phyloP scores from a whole-genome alignment of 768 basidiomycete species.

The Lactarius indigo region DNA sequence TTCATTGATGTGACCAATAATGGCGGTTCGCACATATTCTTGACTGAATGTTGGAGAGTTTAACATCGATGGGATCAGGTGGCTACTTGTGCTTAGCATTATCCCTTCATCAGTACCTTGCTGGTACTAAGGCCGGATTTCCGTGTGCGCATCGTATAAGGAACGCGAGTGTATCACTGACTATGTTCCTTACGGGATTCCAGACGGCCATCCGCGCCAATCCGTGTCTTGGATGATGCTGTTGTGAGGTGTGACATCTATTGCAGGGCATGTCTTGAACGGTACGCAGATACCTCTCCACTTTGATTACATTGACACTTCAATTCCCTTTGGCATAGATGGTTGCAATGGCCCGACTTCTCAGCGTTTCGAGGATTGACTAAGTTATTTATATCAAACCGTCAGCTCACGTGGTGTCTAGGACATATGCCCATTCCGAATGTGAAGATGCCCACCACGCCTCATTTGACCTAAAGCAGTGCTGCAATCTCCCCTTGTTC shows the following conservation, averaged over 20 bases:
- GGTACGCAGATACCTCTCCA: constrained; percentile 28
- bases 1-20: constrained; percentile 62
- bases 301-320: constrained; percentile 33
- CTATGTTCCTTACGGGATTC: constrained; percentile 45
- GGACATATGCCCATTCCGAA: constrained; percentile 34
- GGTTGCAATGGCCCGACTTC: constrained; percentile 31
- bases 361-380: constrained; percentile 34
- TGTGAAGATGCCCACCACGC: not conserved
- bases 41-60: not conserved
- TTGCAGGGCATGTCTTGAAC: constrained; percentile 33
- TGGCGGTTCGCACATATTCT: constrained; percentile 39
- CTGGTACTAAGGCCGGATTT: constrained; percentile 47
- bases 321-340: constrained; percentile 32
- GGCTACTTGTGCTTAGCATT: constrained; percentile 60
- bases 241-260: not conserved
- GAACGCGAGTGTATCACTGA: not conserved
- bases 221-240: constrained; percentile 21
- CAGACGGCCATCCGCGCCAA: constrained; percentile 52
- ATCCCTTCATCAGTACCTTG: constrained; percentile 56
- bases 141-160: constrained; percentile 39
- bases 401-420: constrained; percentile 17
- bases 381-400: not conserved
- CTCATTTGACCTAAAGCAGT: constrained; percentile 22
- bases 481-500: not conserved
- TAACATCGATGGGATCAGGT: constrained; percentile 30